Evolutionary conservation across 441 rosid genomes (phyloP).

Genomic region (Mallotus japonicus): DNA sequence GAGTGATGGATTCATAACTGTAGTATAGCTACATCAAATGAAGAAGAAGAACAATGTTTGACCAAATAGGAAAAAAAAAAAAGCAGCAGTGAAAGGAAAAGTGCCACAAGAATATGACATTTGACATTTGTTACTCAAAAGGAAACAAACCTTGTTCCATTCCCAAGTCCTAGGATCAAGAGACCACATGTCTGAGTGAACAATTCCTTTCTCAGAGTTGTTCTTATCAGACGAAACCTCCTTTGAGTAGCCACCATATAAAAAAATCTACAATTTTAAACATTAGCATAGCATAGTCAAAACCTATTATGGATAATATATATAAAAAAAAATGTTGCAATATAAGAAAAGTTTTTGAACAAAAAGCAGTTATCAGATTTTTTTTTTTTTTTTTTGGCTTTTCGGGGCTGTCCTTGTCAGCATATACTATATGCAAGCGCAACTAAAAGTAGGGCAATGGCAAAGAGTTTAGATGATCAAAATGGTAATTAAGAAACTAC

Average conservation of each 20-base stretch:
- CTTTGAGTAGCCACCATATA: slow-evolving; percentile 95
- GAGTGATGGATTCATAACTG: neutral
- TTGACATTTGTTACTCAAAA: neutral
- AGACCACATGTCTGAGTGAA: slow-evolving; percentile 95
- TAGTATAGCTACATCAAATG: neutral
- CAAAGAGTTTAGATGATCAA: neutral
- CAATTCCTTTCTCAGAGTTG: slow-evolving; percentile 79
- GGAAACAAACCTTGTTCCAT: slow-evolving; percentile 80
- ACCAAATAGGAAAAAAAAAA: neutral
- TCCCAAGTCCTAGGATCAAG: slow-evolving; percentile 99
- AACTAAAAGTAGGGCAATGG: neutral
- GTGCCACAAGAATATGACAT: neutral
- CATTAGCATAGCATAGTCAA: neutral
- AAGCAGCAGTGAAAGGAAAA: neutral
- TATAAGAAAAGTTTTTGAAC: neutral
- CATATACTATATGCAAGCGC: neutral
- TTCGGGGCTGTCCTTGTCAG: slow-evolving; percentile 1
- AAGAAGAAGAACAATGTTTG: neutral
- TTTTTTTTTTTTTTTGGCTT: neutral
- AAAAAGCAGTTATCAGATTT: slow-evolving; percentile 1
- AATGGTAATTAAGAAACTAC: neutral
- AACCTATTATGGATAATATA: neutral
- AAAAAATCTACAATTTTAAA: slow-evolving; percentile 54
- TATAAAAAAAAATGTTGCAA: neutral
- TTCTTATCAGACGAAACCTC: slow-evolving; percentile 82